Evolutionary conservation across 768 basidiomycete genomes (phyloP), one percentile per base, ranked within the genome.

Genomic region (Pleurotus pulmonarius): DNA sequence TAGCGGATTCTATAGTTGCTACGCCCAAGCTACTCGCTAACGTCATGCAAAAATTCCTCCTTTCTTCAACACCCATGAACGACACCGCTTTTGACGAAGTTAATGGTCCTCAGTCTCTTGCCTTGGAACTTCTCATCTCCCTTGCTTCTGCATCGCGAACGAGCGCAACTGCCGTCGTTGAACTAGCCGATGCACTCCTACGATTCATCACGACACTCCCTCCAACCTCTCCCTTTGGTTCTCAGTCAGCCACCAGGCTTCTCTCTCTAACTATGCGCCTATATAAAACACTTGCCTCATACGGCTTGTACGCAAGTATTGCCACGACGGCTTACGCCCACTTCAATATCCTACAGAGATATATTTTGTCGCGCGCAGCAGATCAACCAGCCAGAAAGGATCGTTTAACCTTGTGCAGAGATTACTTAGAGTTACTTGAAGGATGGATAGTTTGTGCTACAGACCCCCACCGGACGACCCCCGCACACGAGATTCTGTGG

Each of bases 391-490:
- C 29, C 1, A 8, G 11, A 34, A 34, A 34, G 29, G 29, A 34
- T 9, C 29, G 29, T 11, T 34, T 34, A 9, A 34, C 1, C 11
- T 74, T 83, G 41, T 71, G 70, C 39, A 57, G 68, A 24, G 75
- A 83, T 3, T 94, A 88, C 81, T 70, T 80, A 4, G 70, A 72
- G 8, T 70, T 93, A 7, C 61, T 92, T 2, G 81, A 83, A 57
- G 73, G 77, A 0, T 98, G 94, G 94, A 87, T 77, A 5, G 75
- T 82, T 3, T 95, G 92, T 61, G 92, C 94, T 0, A 80, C 83
- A n/a, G 90, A 98, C 64, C 95, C 96, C 5, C 96, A 98, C 65
- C 76, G 79, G 55, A 95, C 93, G 5, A 88, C 85, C 2, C 93
- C 93, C 0, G 78, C 76, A 6, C 96, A 98, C 69, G 92, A 91